phyloP scores from a whole-genome alignment of 2,329 filamentous ascomycete species.

The Pseudohalonectria lignicola region DNA sequence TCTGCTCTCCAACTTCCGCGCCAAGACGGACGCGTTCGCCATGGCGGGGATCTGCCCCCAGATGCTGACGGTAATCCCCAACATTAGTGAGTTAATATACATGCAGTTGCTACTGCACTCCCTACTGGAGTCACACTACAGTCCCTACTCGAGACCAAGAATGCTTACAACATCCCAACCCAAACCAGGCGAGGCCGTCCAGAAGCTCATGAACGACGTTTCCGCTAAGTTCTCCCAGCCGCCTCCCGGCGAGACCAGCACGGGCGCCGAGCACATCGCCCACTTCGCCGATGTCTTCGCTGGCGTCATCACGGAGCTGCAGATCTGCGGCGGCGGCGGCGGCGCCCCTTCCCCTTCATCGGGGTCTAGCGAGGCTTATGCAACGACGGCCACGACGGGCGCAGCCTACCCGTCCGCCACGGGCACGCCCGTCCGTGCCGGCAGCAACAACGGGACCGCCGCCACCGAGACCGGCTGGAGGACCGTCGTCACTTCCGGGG shows the following conservation, averaged over 20 bases:
- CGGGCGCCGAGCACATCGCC: not conserved
- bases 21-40: constrained; percentile 1
- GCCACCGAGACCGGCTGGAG: no score
- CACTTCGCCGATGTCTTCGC: not conserved
- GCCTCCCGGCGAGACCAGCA: not conserved
- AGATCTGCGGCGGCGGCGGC: not conserved
- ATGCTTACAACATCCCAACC: not conserved
- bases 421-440: no score
- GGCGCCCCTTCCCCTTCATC: not conserved
- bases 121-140: no score
- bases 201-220: constrained; percentile 2
- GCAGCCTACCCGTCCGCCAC: no score
- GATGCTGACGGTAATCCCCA: not conserved
- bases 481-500: no score
- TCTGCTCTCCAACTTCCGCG: not conserved
- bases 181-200: not conserved
- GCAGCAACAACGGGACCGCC: no score
- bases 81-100: not conserved
- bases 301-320: not conserved
- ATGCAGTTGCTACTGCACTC: not conserved
- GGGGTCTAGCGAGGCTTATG: no score
- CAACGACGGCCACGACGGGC: no score
- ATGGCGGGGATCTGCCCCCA: not conserved
- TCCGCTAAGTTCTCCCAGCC: constrained; percentile 1
- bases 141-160: no score